Evolutionary conservation across 2,329 filamentous ascomycete species (phyloP).

Genomic region (Pseudogymnoascus sp.): DNA sequence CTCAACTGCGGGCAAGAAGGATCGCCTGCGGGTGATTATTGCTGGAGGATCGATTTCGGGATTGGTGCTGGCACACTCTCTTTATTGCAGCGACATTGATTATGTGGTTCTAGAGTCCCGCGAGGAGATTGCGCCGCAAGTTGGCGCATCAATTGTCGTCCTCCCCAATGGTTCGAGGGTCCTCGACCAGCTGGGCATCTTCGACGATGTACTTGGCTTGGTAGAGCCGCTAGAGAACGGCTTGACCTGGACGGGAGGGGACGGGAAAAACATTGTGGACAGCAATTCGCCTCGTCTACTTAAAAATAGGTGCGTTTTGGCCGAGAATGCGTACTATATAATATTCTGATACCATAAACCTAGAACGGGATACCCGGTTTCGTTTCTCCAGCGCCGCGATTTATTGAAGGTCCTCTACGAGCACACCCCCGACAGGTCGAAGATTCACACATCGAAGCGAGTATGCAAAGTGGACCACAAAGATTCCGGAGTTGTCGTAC

Average conservation of each 20-base stretch:
- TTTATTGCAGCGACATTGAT: constrained; percentile 39
- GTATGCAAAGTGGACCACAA: constrained; percentile 16
- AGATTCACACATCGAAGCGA: constrained; percentile 15
- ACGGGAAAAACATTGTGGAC: constrained; percentile 19
- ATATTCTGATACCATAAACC: background rate
- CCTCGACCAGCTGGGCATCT: constrained; percentile 42
- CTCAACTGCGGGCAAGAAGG: background rate
- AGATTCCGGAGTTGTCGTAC: constrained; percentile 15
- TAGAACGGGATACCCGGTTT: constrained; percentile 20
- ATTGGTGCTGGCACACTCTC: constrained; percentile 37
- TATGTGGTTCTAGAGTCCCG: constrained; percentile 42
- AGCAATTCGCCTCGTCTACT: constrained; percentile 15
- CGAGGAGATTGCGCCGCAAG: constrained; percentile 34
- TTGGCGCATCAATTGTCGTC: constrained; percentile 42
- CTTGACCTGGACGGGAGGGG: constrained; percentile 5
- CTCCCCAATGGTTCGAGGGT: constrained; percentile 37
- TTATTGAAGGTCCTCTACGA: constrained; percentile 19
- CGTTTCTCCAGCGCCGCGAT: constrained; percentile 11
- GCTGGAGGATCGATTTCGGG: constrained; percentile 43
- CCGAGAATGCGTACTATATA: background rate
- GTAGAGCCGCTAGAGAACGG: background rate
- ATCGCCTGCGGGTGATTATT: constrained; percentile 34
- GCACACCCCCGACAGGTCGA: constrained; percentile 19
- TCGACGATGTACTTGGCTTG: constrained; percentile 16
- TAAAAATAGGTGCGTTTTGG: constrained; percentile 4